Conservation (phyloP, 1,284 basidiomycete species). For the Moesziomyces sp. region DNA sequence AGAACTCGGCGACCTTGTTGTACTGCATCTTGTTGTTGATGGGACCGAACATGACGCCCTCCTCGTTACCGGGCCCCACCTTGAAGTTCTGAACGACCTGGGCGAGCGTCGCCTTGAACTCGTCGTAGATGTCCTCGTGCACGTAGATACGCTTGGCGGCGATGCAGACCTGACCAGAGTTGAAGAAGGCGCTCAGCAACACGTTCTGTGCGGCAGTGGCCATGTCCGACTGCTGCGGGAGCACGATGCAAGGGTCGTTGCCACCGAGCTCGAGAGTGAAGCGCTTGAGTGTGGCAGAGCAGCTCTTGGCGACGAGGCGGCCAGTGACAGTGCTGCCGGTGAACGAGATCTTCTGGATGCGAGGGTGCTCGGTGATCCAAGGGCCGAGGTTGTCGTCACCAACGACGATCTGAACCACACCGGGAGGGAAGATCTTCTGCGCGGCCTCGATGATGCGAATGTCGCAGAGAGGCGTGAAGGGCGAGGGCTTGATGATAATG, state of each 20-base stretch:
- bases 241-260: constrained; percentile 39
- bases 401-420: constrained; percentile 43
- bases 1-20: constrained; percentile 49
- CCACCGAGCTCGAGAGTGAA: constrained; percentile 54
- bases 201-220: constrained; percentile 22
- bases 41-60: constrained; percentile 39
- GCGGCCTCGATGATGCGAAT: constrained; percentile 44
- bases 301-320: constrained; percentile 37
- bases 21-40: constrained; percentile 54
- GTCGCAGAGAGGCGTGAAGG: constrained; percentile 49
- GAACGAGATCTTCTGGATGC: constrained; percentile 50
- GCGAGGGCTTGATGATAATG: constrained; percentile 53
- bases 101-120: constrained; percentile 28
- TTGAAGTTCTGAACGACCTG: constrained; percentile 24
- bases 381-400: constrained; percentile 46
- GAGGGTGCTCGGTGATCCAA: constrained; percentile 43
- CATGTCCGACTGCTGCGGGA: constrained; percentile 28
- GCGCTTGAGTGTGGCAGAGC: constrained; percentile 48
- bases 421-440: constrained; percentile 46
- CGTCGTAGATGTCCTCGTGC: constrained; percentile 52
- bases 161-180: constrained; percentile 47
- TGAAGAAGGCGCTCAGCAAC: constrained; percentile 29
- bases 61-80: constrained; percentile 34
- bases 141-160: constrained; percentile 49
- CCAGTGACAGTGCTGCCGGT: constrained; percentile 46